Evolutionary conservation across 2,329 filamentous ascomycete genomes (phyloP), one percentile per base, ranked within the genome.

Genomic region (Geoglossum cookeanum): DNA sequence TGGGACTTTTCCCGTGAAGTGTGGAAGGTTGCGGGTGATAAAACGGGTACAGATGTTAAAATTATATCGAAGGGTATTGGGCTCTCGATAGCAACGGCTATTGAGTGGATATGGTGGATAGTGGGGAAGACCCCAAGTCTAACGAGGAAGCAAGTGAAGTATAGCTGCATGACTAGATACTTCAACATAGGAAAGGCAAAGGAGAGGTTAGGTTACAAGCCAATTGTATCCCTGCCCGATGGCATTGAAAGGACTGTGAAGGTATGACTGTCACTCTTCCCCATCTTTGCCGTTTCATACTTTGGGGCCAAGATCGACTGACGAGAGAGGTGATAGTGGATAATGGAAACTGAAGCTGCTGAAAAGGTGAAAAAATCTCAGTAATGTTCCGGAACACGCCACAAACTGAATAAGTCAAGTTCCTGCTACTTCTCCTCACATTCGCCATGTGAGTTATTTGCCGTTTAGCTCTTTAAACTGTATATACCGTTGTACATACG

Each of bases 1-100:
- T 94, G 92, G 81, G 88, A 94, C 69, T 85, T 94, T 67, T 80
- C 85, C 59, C 78, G 87, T 45, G 80, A 82, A 44, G 77, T 95
- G 52, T 97, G 87, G 87, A 75, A 73, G 7, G 62, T 72, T 30
- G 70, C 72, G 30, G 70, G 68, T 42, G 70, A 72, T 45, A 65
- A 70, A 4, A 70, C 75, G 11, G 42, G 59, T 61, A 22, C 6
- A 8, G 17, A 58, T 30, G 48, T 55, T 8, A 53, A 11, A 15
- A 44, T 35, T 13, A 58, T 58, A 22, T 59, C 64, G 9, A 59
- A 59, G 52, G 53, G 39, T n/a, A 4, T 63, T n/a, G 64, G 62
- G 8, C 55, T 62, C 15, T 57, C 61, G 17, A 47, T 65, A 51
- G 58, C 53, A 1, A 44, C 54, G 1, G 15, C 51, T 9, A 22